phyloP scores from a whole-genome alignment of 805 yeast species.

The Sugiyamaella boreocaroliniensis region DNA sequence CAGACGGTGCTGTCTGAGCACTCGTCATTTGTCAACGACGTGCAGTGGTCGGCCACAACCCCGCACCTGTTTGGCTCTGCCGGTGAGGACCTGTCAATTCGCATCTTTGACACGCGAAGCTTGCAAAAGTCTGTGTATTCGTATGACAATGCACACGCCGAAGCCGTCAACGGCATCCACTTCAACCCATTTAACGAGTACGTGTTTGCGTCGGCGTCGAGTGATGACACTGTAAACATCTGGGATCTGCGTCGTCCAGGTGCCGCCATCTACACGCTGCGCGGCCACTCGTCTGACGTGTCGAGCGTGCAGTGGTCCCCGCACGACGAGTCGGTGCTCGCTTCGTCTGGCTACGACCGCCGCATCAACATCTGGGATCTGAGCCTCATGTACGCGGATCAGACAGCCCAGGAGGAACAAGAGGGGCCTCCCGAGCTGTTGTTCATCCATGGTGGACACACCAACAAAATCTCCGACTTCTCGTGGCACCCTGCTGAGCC shows the following conservation, averaged over 20 bases:
- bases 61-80: slow-evolving; percentile 58
- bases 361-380: slow-evolving; percentile 74
- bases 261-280: slow-evolving; percentile 54
- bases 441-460: slow-evolving; percentile 86
- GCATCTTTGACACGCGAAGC: slow-evolving; percentile 53
- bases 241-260: slow-evolving; percentile 68
- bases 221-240: slow-evolving; percentile 60
- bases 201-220: slow-evolving; percentile 68
- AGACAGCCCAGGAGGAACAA: slow-evolving; percentile 44
- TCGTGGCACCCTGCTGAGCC: slow-evolving; percentile 59
- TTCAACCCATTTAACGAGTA: slow-evolving; percentile 44
- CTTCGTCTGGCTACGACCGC: slow-evolving; percentile 61
- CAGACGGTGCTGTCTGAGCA: slow-evolving; percentile 36
- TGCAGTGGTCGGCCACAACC: slow-evolving; percentile 47
- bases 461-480: slow-evolving; percentile 58
- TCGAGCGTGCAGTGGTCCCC: slow-evolving; percentile 52
- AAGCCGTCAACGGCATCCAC: slow-evolving; percentile 53
- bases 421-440: slow-evolving; percentile 69
- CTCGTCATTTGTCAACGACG: slow-evolving; percentile 56
- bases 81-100: slow-evolving; percentile 59
- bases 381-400: slow-evolving; percentile 44
- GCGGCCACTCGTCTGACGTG: slow-evolving; percentile 58
- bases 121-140: slow-evolving; percentile 33
- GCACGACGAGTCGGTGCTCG: slow-evolving; percentile 44
- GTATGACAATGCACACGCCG: slow-evolving; percentile 16